Evolutionary conservation across 1,284 basidiomycete genomes (phyloP), one percentile per base, ranked within the genome.

Genomic region (Coniferiporia sulphurascens): DNA sequence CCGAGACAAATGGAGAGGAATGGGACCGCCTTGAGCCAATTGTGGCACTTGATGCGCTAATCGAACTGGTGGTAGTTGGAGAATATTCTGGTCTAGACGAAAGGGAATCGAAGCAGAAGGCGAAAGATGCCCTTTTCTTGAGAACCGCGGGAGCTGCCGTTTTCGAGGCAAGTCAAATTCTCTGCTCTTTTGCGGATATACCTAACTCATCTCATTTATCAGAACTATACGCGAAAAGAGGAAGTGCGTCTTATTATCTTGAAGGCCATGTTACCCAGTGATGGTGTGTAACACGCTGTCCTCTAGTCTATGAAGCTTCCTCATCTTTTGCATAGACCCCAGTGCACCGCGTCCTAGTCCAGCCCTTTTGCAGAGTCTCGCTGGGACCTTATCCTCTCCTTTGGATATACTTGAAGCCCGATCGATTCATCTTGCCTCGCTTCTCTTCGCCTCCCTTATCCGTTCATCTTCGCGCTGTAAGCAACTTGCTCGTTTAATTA

Each of bases 1-100:
- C 89, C 5, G 89, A 89, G 63, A 86, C 88, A 1, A 88, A 89
- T 63, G 89, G 87, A n/a, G 90, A 91, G 72, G 89, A 92, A 70
- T 92, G 89, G 89, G 89, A 92, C 70, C 80, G 89, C 32, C 70
- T 92, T 27, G 89, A 91, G 64, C 78, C 84, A 4, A 80, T 86
- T 1, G 84, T 86, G n/a, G 85, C 86, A 2, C 75, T 91, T n/a
- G 89, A 91, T 66, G 84, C 78, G 0, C 76, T 91, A 3, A 80
- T 90, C 0, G 88, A 90, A 66, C 77, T 89, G 15, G 79, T 79
- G n/a, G 72, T 91, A 56, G 83, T 89, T 62, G 89, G 89, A 2
- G 89, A 92, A 72, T 92, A 90, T 68, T 86, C 87, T 61, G 85
- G 86, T 3, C 64, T 83, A 49, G 79, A 84, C 59, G 78, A 79